Evolutionary conservation across 306 rosid genomes (phyloP).

Genomic region (Glycyrrhiza uralensis): DNA sequence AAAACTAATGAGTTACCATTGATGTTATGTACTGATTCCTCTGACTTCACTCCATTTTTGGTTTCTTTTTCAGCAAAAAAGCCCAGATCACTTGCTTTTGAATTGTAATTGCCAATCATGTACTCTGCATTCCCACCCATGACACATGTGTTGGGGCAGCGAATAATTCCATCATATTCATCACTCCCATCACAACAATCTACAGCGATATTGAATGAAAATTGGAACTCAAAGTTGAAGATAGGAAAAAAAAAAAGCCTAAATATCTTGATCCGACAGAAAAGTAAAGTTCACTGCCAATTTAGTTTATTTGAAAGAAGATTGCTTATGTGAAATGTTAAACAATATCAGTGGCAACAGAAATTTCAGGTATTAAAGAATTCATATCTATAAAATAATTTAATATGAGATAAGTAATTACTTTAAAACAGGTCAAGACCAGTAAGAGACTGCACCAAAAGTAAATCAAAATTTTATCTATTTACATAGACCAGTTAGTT

Average conservation of each 20-base stretch:
- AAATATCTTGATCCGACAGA: not conserved
- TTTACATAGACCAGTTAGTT: not conserved
- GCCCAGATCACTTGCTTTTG: constrained; percentile 23
- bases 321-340: not conserved
- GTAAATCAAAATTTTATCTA: not conserved
- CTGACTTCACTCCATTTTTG: constrained; percentile 39
- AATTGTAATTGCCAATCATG: constrained; percentile 30
- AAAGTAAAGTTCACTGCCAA: not conserved
- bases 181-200: constrained; percentile 96
- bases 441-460: not conserved
- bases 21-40: constrained; percentile 53
- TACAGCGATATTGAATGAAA: constrained; percentile 33
- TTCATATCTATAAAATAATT: not conserved
- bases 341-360: not conserved
- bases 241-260: not conserved
- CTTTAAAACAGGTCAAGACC: not conserved
- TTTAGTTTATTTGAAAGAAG: not conserved
- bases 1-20: constrained; percentile 41
- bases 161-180: constrained; percentile 62
- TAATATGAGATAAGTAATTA: not conserved
- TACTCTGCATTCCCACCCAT: constrained; percentile 71
- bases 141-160: constrained; percentile 72
- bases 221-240: constrained; percentile 18
- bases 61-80: constrained; percentile 26
- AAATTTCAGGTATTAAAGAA: not conserved